Conservation (phyloP, 176 grass and related monocot genomes). For the Bothriochloa decipiens region DNA sequence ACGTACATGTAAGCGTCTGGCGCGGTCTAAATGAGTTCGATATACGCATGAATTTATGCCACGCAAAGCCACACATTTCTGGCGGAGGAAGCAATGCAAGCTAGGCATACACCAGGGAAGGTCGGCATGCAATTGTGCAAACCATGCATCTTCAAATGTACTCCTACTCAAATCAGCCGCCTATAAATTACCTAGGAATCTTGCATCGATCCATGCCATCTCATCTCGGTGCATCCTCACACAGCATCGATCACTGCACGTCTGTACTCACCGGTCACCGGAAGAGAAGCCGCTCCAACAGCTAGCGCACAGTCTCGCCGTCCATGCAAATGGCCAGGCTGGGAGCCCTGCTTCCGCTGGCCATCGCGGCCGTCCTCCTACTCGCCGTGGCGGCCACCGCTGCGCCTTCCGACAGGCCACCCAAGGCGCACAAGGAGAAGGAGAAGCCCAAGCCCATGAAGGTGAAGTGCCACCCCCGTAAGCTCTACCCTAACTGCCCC, state of each 20-base stretch:
- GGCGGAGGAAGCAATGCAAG: background rate
- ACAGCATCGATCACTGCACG: background rate
- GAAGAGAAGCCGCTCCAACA: background rate
- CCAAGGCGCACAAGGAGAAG: no score
- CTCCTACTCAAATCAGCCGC: background rate
- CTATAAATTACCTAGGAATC: background rate
- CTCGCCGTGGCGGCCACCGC: background rate
- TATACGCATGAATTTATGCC: background rate
- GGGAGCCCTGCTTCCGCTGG: background rate
- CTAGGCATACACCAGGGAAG: background rate
- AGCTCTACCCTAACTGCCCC: constrained; percentile 14
- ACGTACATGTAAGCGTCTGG: no score
- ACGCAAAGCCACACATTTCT: background rate
- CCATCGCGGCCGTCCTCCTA: background rate
- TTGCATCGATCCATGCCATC: background rate
- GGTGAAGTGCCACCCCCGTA: constrained; percentile 33
- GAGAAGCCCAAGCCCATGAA: constrained; percentile 13
- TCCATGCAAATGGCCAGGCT: constrained; percentile 24
- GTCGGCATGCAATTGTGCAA: background rate
- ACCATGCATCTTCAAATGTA: no score
- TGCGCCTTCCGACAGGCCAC: background rate
- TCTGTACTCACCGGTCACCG: no score
- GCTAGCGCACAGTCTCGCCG: no score
- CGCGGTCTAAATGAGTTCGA: no score
- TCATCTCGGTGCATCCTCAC: no score